A percentile compares a stretch with the other conserved stretches of the same genome.
These are phyloP conservation scores for Berkeleyomyces rouxiae DNA, from an alignment of 2,329 filamentous ascomycete species.

Conservation along the genomic window DNA sequence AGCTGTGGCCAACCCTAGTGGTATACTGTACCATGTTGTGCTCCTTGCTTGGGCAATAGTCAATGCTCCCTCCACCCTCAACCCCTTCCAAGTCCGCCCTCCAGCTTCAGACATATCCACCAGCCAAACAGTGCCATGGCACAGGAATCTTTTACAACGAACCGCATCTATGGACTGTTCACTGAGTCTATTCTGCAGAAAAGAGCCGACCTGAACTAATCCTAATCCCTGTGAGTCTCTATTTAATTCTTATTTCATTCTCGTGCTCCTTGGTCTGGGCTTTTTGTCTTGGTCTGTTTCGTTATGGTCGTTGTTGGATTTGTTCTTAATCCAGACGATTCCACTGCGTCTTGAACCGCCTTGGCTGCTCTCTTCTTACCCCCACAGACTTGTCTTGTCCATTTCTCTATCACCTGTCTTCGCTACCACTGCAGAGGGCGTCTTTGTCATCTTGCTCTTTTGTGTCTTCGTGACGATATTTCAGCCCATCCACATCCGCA, in stretches of 20 bases:
- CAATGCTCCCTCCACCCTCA: background rate
- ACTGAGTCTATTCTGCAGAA: background rate
- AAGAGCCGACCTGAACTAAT: background rate
- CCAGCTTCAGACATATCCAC: background rate
- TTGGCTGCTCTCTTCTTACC: background rate
- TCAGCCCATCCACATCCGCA: background rate
- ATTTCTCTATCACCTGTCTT: background rate
- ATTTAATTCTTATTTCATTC: constrained; percentile 12
- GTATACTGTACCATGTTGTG: background rate
- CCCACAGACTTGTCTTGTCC: background rate
- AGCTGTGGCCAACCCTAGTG: background rate
- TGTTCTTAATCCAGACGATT: constrained; percentile 1
- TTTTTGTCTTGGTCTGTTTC: constrained; percentile 7
- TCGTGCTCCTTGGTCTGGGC: constrained; percentile 8
- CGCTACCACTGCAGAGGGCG: background rate
- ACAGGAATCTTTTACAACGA: background rate
- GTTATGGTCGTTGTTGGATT: background rate
- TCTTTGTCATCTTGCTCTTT: background rate
- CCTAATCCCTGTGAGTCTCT: constrained; percentile 12
- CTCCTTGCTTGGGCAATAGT: background rate
- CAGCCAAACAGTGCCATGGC: background rate
- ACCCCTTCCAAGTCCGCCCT: background rate
- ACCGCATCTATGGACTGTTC: background rate
- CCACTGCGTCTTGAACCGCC: background rate
- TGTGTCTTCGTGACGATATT: background rate